Evolutionary conservation across 2,329 filamentous ascomycete species (phyloP), one percentile per base, ranked within the genome.

Genomic region (Hirsutella thompsonii): DNA sequence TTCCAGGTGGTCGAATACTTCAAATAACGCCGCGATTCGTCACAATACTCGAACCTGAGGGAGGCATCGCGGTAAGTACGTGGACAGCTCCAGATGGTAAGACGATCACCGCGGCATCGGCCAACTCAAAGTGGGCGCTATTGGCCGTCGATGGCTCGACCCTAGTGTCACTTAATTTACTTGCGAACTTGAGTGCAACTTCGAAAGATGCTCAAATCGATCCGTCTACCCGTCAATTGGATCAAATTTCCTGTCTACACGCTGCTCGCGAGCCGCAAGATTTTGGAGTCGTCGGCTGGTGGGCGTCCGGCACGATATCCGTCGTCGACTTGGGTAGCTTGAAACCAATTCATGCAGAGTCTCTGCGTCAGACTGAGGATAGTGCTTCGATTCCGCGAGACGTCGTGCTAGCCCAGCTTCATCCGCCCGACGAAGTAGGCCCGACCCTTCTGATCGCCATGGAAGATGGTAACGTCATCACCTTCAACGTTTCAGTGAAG

Each of bases 381-480:
- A 79, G 77, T 35, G 74, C 82, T 8, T 87, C 86, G 1, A 80
- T 95, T 21, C 89, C 92, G 1, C 75, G 90, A 46, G 87, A 88
- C 39, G 72, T 96, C 21, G 76, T 81, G 0, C 71, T 96, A 8
- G 81, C 85, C 5, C 80, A 89, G 46, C 72, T 96, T 4, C 73
- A 95, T 36, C 79, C 81, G 13, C 68, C 70, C 6, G 51, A 62
- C 8, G 42, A 59, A 8, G 61, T 66, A 6, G 74, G 74, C 0
- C 82, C 87, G 1, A 94, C 84, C 0, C 69, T 98, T 0, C 83
- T 98, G 46, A 74, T 94, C 26, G 84, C 90, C 11, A 83, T 95
- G 74, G 87, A 93, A 37, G 90, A 96, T 59, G 92, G 92, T 4
- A 86, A 83, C 46, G 83, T 98, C 1, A 73, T 94, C 39, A 92